Percentiles rank a stretch among this genome's conserved stretches.
phyloP scores from a whole-genome alignment of 768 basidiomycete genomes.

The Pleurotus pulmonarius region DNA sequence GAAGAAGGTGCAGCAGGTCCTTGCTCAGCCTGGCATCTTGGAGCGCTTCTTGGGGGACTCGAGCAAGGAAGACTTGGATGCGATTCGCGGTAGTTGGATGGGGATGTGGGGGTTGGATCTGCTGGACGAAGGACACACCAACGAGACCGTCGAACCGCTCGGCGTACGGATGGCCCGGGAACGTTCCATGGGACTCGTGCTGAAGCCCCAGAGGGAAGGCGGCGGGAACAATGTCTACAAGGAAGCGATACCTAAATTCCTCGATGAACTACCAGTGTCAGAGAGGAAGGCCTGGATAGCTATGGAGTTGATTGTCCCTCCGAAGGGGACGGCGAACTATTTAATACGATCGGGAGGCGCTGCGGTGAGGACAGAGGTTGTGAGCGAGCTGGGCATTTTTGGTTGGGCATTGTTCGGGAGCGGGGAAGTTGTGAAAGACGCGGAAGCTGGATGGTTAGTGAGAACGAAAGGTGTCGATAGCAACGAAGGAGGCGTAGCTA shows the following conservation, averaged over 20 bases:
- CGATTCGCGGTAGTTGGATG: slow-evolving; percentile 78
- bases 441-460: slow-evolving; percentile 77
- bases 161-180: slow-evolving; percentile 52
- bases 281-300: slow-evolving; percentile 90
- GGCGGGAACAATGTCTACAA: slow-evolving; percentile 97
- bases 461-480: slow-evolving; percentile 88
- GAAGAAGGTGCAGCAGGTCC: slow-evolving; percentile 92
- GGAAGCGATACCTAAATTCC: slow-evolving; percentile 70
- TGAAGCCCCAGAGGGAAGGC: slow-evolving; percentile 98
- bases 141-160: slow-evolving; percentile 26
- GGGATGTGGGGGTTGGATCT: slow-evolving; percentile 82
- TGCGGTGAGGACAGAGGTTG: slow-evolving; percentile 60
- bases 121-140: slow-evolving; percentile 26
- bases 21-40: slow-evolving; percentile 69
- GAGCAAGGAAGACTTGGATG: slow-evolving; percentile 36
- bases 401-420: slow-evolving; percentile 77
- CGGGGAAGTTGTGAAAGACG: slow-evolving; percentile 37
- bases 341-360: slow-evolving; percentile 70
- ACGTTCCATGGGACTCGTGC: slow-evolving; percentile 57
- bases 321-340: slow-evolving; percentile 62
- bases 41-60: slow-evolving; percentile 62
- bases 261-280: slow-evolving; percentile 53
- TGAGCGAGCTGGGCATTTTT: slow-evolving; percentile 91
- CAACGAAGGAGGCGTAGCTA: slow-evolving; percentile 89
- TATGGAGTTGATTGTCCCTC: slow-evolving; percentile 89